Percentiles rank a stretch among this genome's conserved stretches.
These are phyloP conservation scores for Meripilus lineatus DNA, from an alignment of 1,284 basidiomycete species.

Conservation along the genomic window DNA sequence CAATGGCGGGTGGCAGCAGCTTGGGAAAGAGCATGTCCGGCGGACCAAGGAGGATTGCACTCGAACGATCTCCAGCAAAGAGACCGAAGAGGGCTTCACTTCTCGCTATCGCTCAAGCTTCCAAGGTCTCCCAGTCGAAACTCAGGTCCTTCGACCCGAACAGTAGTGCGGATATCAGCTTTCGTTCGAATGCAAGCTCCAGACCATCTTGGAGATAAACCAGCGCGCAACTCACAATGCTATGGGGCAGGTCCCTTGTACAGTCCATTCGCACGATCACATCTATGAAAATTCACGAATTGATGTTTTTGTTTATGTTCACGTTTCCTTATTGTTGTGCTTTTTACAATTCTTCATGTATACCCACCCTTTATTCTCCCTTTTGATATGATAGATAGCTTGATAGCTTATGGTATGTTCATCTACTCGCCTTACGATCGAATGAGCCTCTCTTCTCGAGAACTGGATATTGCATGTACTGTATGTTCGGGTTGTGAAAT, in stretches of 20 bases:
- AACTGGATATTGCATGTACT: no score
- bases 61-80: constrained; percentile 55
- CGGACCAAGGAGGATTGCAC: constrained; percentile 25
- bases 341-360: no score
- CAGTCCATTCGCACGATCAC: constrained; percentile 3
- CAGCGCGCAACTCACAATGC: not conserved
- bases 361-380: no score
- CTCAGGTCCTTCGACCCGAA: constrained; percentile 38
- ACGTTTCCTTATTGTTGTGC: constrained; percentile 6
- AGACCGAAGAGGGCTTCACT: constrained; percentile 59
- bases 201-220: constrained; percentile 16
- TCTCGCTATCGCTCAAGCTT: constrained; percentile 31
- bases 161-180: constrained; percentile 47
- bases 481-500: no score
- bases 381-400: no score
- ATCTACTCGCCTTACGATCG: no score
- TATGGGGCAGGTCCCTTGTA: constrained; percentile 5
- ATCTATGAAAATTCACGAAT: constrained; percentile 3
- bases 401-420: no score
- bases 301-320: no score
- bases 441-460: no score
- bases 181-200: constrained; percentile 23
- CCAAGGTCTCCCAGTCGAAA: constrained; percentile 28
- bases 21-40: constrained; percentile 17
- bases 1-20: constrained; percentile 15